Evolutionary conservation across 192 early-diverging fungal species (phyloP).

Genomic region (Rhizoclosmatium globosum): DNA sequence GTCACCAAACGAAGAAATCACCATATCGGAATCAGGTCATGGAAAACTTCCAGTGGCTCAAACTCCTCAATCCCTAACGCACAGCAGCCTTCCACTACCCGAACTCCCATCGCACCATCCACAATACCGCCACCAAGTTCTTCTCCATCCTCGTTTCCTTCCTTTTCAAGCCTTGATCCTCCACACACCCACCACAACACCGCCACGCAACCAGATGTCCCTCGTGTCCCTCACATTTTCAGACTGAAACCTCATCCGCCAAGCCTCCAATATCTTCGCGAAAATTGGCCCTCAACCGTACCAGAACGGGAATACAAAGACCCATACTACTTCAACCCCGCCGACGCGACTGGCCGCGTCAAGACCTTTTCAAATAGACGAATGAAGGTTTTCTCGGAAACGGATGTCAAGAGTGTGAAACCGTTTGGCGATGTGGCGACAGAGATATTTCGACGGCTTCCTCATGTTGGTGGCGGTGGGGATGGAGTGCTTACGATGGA

Average conservation of each 20-base stretch:
- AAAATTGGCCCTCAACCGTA: slow-evolving; percentile 39
- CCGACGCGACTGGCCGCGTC: slow-evolving; percentile 61
- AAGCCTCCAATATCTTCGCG: slow-evolving; percentile 44
- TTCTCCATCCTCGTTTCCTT: neutral
- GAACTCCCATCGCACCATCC: neutral
- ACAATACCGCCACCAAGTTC: neutral
- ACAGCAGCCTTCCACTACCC: neutral
- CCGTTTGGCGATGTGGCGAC: neutral
- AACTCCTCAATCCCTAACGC: neutral
- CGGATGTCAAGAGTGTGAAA: neutral
- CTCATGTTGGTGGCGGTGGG: neutral
- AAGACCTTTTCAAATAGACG: slow-evolving; percentile 69
- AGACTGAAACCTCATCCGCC: slow-evolving; percentile 50
- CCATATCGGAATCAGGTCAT: neutral
- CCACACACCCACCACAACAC: neutral
- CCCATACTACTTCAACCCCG: slow-evolving; percentile 66
- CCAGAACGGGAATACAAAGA: slow-evolving; percentile 60
- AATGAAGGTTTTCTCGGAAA: slow-evolving; percentile 55
- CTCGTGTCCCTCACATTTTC: slow-evolving; percentile 28
- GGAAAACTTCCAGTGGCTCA: neutral
- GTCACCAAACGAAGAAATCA: too few species aligned
- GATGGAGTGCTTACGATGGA: slow-evolving; percentile 2
- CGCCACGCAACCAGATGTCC: neutral
- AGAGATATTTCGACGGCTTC: neutral
- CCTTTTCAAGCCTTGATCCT: neutral